phyloP scores from a whole-genome alignment of 208 protist species.

The Kentomonas sorsogonicus region DNA sequence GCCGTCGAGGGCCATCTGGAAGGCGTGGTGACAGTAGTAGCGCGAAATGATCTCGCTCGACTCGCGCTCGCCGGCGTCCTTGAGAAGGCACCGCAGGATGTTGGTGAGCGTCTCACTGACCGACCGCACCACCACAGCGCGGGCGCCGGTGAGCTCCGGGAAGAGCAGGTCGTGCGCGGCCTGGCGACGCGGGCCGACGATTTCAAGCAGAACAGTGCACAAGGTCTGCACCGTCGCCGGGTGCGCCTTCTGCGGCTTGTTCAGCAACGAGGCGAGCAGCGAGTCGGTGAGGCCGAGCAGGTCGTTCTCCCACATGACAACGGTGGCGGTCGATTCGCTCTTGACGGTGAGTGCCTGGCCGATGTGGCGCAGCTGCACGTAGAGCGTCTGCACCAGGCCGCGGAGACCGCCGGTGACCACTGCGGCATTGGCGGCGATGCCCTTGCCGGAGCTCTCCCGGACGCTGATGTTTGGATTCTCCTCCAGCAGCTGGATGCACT shows the following conservation, averaged over 20 bases:
- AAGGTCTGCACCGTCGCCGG: constrained; percentile 27
- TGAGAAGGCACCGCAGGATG: constrained; percentile 29
- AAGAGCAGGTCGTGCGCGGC: constrained; percentile 69
- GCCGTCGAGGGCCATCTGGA: constrained; percentile 72
- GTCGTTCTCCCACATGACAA: constrained; percentile 61
- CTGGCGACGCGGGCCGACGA: constrained; percentile 59
- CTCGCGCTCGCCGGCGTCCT: constrained; percentile 26
- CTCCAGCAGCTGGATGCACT: constrained; percentile 32
- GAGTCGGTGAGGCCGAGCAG: constrained; percentile 56
- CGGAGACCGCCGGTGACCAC: constrained; percentile 46
- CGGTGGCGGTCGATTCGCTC: constrained; percentile 34
- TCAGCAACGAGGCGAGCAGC: constrained; percentile 61
- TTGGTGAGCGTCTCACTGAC: constrained; percentile 58
- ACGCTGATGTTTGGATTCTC: constrained; percentile 38
- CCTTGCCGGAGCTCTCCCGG: constrained; percentile 23
- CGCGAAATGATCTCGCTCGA: too few relatives aligned
- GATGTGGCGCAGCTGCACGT: constrained; percentile 43
- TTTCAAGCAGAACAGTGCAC: constrained; percentile 53
- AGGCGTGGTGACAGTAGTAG: constrained; percentile 67
- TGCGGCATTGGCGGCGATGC: constrained; percentile 27
- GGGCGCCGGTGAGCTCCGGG: constrained; percentile 15
- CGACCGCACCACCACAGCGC: constrained; percentile 39
- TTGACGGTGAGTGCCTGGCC: constrained; percentile 40
- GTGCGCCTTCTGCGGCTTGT: constrained; percentile 19
- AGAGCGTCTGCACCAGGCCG: constrained; percentile 39